phyloP scores from a whole-genome alignment of 2,329 filamentous ascomycete species.

The Massarina eburnea region DNA sequence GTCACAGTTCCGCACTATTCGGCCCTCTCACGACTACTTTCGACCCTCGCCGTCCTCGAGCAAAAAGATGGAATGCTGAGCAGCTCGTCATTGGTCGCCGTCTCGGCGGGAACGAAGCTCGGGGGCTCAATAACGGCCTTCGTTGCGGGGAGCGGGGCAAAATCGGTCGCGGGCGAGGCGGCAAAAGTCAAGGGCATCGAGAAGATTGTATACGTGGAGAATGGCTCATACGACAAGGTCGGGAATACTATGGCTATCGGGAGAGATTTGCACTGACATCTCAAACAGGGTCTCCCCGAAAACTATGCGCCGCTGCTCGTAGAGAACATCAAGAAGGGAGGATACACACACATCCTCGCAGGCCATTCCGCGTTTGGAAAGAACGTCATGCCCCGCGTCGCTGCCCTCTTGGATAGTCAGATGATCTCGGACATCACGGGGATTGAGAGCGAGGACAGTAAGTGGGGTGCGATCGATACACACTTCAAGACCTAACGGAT shows the following conservation, averaged over 20 bases:
- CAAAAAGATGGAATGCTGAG: constrained; percentile 89
- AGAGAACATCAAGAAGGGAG: constrained; percentile 95
- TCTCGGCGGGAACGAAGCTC: constrained; percentile 83
- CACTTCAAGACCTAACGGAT: neutral
- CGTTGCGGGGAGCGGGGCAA: constrained; percentile 77
- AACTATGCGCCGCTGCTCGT: constrained; percentile 91
- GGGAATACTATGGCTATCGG: neutral
- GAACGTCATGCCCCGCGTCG: constrained; percentile 86
- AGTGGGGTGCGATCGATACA: constrained; percentile 26
- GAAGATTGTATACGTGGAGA: constrained; percentile 88
- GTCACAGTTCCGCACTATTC: constrained; percentile 50
- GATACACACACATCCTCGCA: constrained; percentile 87
- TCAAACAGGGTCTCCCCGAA: constrained; percentile 73
- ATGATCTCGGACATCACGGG: constrained; percentile 89
- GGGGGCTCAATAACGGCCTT: constrained; percentile 86
- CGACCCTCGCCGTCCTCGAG: constrained; percentile 88
- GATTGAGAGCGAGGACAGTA: constrained; percentile 84
- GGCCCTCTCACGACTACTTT: constrained; percentile 70
- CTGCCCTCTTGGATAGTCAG: constrained; percentile 87
- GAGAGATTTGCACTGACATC: constrained; percentile 9
- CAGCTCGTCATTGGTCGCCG: constrained; percentile 75
- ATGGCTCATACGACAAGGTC: constrained; percentile 89
- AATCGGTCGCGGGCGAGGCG: constrained; percentile 75
- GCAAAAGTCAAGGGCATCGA: constrained; percentile 88
- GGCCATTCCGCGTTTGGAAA: constrained; percentile 96